These are phyloP conservation scores for Mycena chlorophos DNA, from an alignment of 768 basidiomycete genomes.

Conservation along the genomic window DNA sequence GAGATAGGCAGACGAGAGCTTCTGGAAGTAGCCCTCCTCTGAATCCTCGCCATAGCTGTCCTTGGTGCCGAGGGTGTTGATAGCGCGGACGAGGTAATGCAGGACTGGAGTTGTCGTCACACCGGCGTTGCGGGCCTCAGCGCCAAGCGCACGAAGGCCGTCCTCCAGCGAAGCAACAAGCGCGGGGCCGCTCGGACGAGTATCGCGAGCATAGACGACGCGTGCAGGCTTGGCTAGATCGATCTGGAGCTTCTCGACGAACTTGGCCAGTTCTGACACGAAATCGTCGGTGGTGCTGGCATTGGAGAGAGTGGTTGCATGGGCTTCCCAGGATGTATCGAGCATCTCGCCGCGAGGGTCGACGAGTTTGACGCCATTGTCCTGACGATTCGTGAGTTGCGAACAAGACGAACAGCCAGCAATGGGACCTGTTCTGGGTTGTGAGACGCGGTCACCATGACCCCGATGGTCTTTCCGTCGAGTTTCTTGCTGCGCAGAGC, in stretches of 20 bases:
- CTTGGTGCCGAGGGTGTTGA: slow-evolving; percentile 80
- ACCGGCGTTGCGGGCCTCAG: slow-evolving; percentile 71
- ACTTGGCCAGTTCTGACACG: slow-evolving; percentile 55
- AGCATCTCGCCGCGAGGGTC: slow-evolving; percentile 98
- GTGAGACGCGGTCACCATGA: slow-evolving; percentile 99
- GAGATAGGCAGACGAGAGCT: slow-evolving; percentile 81
- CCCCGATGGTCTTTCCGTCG: slow-evolving; percentile 90
- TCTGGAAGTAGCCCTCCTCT: slow-evolving; percentile 79
- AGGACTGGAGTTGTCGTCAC: slow-evolving; percentile 92
- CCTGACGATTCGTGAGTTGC: slow-evolving; percentile 50
- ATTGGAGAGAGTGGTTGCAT: slow-evolving; percentile 88
- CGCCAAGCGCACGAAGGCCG: slow-evolving; percentile 74
- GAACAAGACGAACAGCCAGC: slow-evolving; percentile 9
- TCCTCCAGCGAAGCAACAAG: slow-evolving; percentile 79
- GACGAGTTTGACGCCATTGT: slow-evolving; percentile 98
- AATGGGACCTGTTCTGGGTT: slow-evolving; percentile 94
- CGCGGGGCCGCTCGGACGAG: slow-evolving; percentile 80
- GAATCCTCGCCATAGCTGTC: slow-evolving; percentile 81
- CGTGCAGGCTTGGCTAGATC: slow-evolving; percentile 75
- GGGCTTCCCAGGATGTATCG: slow-evolving; percentile 85
- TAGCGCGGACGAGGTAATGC: slow-evolving; percentile 89
- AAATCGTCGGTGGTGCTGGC: slow-evolving; percentile 75
- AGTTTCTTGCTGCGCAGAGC: slow-evolving; percentile 87
- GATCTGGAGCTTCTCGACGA: slow-evolving; percentile 69
- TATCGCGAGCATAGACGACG: slow-evolving; percentile 92